Conservation (phyloP, 2,329 filamentous ascomycete species). For the Tolypocladium endophyticum region DNA sequence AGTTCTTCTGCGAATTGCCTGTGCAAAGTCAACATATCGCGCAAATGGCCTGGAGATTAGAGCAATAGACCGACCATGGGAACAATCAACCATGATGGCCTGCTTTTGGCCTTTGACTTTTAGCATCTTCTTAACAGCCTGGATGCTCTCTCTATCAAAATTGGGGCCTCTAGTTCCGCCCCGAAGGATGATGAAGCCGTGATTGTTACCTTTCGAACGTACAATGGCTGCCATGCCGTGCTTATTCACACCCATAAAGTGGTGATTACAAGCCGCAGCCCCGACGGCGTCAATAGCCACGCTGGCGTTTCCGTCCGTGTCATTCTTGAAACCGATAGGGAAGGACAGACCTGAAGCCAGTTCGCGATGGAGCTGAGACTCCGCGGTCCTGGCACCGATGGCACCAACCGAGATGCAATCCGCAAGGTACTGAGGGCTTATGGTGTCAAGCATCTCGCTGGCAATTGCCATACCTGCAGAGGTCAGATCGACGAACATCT, state of each 20-base stretch:
- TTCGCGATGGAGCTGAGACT: constrained; percentile 93
- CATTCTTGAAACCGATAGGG: constrained; percentile 99
- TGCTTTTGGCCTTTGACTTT: constrained; percentile 73
- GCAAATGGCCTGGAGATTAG: too few species aligned
- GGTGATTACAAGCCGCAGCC: constrained; percentile 69
- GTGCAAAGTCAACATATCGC: too few species aligned
- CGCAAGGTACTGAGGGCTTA: constrained; percentile 94
- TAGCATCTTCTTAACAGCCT: constrained; percentile 66
- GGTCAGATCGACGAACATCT: constrained; percentile 89
- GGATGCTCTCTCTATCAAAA: constrained; percentile 78
- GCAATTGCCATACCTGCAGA: constrained; percentile 85
- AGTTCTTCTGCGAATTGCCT: constrained; percentile 96
- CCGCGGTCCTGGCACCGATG: constrained; percentile 90
- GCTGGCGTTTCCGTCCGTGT: constrained; percentile 81
- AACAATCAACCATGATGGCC: constrained; percentile 97
- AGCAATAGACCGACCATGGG: constrained; percentile 53
- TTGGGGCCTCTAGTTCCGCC: constrained; percentile 90
- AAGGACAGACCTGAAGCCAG: constrained; percentile 90
- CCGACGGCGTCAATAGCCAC: constrained; percentile 96
- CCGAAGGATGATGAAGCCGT: constrained; percentile 92
- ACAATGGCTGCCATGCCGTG: constrained; percentile 93
- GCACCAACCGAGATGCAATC: constrained; percentile 93
- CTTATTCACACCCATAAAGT: constrained; percentile 98
- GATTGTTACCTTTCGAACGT: constrained; percentile 84
- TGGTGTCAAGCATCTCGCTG: constrained; percentile 97